A percentile compares a stretch with the other conserved stretches of the same genome.
Conservation (phyloP, 2,329 filamentous ascomycete species). For the Geoglossum cookeanum region DNA sequence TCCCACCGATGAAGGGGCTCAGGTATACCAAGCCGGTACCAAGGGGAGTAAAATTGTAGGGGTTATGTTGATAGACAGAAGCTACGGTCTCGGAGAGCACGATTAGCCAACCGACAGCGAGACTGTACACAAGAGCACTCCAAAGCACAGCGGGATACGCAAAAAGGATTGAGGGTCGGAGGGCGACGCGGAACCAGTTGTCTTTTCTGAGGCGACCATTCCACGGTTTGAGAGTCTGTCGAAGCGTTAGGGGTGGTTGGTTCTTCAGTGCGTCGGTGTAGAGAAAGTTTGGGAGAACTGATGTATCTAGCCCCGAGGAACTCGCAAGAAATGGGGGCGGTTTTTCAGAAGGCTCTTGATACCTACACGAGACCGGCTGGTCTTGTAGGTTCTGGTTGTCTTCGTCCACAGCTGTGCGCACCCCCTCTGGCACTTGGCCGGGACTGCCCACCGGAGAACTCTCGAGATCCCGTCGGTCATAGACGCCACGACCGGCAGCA, state of each 20-base stretch:
- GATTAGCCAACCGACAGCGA: constrained; percentile 88
- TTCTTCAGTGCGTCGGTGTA: constrained; percentile 57
- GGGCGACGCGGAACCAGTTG: constrained; percentile 57
- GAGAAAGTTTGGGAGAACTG: constrained; percentile 9
- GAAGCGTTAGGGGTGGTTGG: constrained; percentile 49
- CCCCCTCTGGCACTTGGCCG: no score
- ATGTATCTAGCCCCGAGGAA: background rate
- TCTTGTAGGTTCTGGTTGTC: background rate
- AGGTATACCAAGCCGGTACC: constrained; percentile 77
- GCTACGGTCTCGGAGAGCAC: constrained; percentile 79
- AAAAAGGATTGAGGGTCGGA: constrained; percentile 70
- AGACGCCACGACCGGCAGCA: no score
- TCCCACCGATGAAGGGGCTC: constrained; percentile 71
- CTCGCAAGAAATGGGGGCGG: constrained; percentile 7
- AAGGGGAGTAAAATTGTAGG: constrained; percentile 65
- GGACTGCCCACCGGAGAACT: no score
- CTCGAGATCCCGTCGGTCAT: no score
- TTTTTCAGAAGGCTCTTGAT: background rate
- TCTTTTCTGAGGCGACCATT: constrained; percentile 63
- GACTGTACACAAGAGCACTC: constrained; percentile 67
- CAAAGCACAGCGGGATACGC: constrained; percentile 79
- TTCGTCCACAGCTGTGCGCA: constrained; percentile 13
- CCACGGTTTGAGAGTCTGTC: constrained; percentile 55
- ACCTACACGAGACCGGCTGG: no score
- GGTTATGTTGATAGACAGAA: constrained; percentile 52